These are phyloP conservation scores for Lactarius evosmus DNA, from an alignment of 768 basidiomycete species.

Conservation along the genomic window DNA sequence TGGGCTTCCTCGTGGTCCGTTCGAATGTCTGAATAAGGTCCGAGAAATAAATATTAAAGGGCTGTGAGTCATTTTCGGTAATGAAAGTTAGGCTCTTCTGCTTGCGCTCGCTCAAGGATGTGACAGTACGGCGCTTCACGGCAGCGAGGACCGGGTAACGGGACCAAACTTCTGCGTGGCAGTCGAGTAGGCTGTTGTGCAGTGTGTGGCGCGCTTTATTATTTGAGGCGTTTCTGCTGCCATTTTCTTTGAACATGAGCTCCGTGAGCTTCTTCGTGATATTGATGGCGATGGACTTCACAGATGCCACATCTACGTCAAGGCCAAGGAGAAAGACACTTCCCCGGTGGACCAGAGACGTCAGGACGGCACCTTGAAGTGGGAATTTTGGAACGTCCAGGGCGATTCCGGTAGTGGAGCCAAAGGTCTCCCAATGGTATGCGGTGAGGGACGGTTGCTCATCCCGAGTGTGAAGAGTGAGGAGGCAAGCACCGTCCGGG, in stretches of 20 bases:
- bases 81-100: constrained; percentile 44
- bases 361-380: constrained; percentile 35
- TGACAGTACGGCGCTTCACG: constrained; percentile 20
- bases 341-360: constrained; percentile 44
- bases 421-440: constrained; percentile 58
- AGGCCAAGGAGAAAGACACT: constrained; percentile 45
- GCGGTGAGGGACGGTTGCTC: constrained; percentile 33
- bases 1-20: constrained; percentile 49
- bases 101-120: constrained; percentile 30
- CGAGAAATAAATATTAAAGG: constrained; percentile 43
- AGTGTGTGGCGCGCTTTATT: constrained; percentile 29
- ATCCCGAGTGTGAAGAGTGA: constrained; percentile 34
- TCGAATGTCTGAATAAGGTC: constrained; percentile 48
- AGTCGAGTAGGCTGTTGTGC: constrained; percentile 38
- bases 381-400: constrained; percentile 36
- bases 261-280: constrained; percentile 57
- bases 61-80: constrained; percentile 37
- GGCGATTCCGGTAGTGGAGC: constrained; percentile 44
- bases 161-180: constrained; percentile 17
- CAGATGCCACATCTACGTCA: constrained; percentile 35
- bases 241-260: constrained; percentile 51
- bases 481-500: constrained; percentile 54
- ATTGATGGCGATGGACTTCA: constrained; percentile 45
- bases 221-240: constrained; percentile 26
- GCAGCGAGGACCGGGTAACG: constrained; percentile 20